Conservation (phyloP, 2,329 filamentous ascomycete species). For the Paecilomyces sp. region DNA sequence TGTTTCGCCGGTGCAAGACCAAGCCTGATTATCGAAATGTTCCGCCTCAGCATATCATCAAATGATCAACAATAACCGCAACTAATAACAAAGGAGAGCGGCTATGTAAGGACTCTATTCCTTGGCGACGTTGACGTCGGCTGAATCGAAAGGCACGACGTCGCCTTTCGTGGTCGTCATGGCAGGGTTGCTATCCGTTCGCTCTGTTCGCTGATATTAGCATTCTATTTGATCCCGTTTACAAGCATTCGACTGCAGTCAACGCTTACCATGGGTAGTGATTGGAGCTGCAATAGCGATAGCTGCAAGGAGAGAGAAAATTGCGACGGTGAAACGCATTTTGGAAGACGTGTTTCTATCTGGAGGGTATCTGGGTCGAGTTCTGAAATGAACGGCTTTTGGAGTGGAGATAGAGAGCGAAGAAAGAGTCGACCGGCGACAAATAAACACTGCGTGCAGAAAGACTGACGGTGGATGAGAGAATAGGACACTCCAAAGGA, state of each 20-base stretch:
- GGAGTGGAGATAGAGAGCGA: not conserved
- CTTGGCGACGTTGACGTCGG: constrained; percentile 5
- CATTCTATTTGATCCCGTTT: not conserved
- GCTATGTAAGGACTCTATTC: not conserved
- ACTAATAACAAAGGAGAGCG: not conserved
- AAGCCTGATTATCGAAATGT: not conserved
- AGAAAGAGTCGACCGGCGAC: constrained; percentile 7
- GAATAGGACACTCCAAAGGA: not conserved
- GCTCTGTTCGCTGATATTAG: not conserved
- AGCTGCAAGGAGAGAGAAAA: constrained; percentile 8
- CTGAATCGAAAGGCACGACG: constrained; percentile 9
- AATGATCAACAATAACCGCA: not conserved
- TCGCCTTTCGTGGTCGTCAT: constrained; percentile 8
- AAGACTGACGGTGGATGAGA: not conserved
- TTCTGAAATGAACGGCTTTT: not conserved
- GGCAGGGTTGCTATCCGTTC: constrained; percentile 8
- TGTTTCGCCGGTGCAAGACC: not conserved
- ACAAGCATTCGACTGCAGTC: not conserved
- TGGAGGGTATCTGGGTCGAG: not conserved
- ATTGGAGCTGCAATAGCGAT: constrained; percentile 9
- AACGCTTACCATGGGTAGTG: constrained; percentile 7
- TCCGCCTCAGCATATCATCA: not conserved
- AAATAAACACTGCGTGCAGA: constrained; percentile 1
- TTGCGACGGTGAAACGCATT: constrained; percentile 9
- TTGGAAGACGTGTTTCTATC: not conserved